Percentiles rank a stretch among this genome's conserved stretches.
These are phyloP conservation scores for Pseudocercospora cruenta DNA, from an alignment of 2,329 filamentous ascomycete genomes.

Conservation along the genomic window DNA sequence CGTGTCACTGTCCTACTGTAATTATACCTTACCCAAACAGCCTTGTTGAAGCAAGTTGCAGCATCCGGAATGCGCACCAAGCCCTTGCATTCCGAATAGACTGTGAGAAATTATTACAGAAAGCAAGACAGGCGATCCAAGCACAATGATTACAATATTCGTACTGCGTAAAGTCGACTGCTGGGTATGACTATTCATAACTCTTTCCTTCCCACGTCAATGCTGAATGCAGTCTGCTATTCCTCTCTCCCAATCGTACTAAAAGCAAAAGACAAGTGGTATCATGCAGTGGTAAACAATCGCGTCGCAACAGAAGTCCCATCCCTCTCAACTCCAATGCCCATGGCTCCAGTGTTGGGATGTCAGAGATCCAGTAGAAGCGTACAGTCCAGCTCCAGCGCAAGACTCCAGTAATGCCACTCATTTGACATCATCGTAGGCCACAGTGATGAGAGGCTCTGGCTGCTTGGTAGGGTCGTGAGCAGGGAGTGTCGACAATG, in stretches of 20 bases:
- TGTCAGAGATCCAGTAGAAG: background rate
- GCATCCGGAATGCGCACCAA: background rate
- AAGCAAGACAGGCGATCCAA: background rate
- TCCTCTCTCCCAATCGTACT: background rate
- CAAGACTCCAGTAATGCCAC: background rate
- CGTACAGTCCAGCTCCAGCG: background rate
- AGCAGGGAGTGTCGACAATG: background rate
- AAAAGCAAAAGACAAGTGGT: background rate
- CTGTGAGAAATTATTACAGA: background rate
- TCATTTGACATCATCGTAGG: background rate
- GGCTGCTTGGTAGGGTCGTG: background rate
- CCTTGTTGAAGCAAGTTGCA: background rate
- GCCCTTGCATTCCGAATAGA: background rate
- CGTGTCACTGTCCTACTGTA: slow-evolving; percentile 20
- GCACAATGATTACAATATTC: slow-evolving; percentile 4
- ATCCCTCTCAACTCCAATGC: background rate
- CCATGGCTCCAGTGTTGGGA: background rate
- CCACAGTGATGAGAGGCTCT: background rate
- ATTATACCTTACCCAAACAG: slow-evolving; percentile 14
- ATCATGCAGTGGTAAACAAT: background rate
- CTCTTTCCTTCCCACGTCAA: slow-evolving; percentile 6
- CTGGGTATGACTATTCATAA: slow-evolving; percentile 30
- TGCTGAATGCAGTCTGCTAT: background rate
- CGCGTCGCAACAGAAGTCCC: background rate
- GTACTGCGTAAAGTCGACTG: slow-evolving; percentile 16